Evolutionary conservation across 73 alveolate genomes (phyloP).

Genomic region (Paramecium tetraurelia): DNA sequence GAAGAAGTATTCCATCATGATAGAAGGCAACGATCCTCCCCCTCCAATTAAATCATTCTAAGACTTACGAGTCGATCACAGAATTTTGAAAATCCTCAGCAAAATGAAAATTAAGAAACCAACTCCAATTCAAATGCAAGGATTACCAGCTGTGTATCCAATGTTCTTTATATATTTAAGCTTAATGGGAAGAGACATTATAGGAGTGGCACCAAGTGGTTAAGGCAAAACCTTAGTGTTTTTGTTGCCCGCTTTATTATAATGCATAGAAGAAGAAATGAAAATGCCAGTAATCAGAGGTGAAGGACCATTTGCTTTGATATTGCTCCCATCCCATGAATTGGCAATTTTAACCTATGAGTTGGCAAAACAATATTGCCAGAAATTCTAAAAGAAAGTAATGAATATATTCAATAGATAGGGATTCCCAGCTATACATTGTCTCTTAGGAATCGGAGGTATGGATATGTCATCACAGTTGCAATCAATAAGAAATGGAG

Average conservation of each 20-base stretch:
- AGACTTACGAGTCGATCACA: conserved; percentile 54
- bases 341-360: conserved; percentile 55
- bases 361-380: conserved; percentile 48
- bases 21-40: conserved; percentile 64
- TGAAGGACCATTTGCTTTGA: conserved; percentile 69
- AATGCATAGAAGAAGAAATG: conserved; percentile 58
- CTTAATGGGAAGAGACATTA: conserved; percentile 87
- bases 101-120: conserved; percentile 65
- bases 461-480: conserved; percentile 62
- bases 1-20: conserved; percentile 28
- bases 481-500: conserved; percentile 49
- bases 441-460: conserved; percentile 63
- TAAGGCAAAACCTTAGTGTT: conserved; percentile 92
- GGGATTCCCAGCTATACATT: conserved; percentile 62
- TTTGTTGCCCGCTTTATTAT: conserved; percentile 81
- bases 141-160: conserved; percentile 59
- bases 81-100: conserved; percentile 31
- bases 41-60: conserved; percentile 62
- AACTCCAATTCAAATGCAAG: conserved; percentile 63
- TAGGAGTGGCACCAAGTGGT: conserved; percentile 94
- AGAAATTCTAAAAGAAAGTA: conserved; percentile 36
- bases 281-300: conserved; percentile 52
- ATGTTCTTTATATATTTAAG: conserved; percentile 55
- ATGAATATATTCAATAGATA: not conserved
- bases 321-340: conserved; percentile 67